Evolutionary conservation across 2,329 filamentous ascomycete species (phyloP), one percentile per base, ranked within the genome.

Genomic region (Fusarium marasasianum): DNA sequence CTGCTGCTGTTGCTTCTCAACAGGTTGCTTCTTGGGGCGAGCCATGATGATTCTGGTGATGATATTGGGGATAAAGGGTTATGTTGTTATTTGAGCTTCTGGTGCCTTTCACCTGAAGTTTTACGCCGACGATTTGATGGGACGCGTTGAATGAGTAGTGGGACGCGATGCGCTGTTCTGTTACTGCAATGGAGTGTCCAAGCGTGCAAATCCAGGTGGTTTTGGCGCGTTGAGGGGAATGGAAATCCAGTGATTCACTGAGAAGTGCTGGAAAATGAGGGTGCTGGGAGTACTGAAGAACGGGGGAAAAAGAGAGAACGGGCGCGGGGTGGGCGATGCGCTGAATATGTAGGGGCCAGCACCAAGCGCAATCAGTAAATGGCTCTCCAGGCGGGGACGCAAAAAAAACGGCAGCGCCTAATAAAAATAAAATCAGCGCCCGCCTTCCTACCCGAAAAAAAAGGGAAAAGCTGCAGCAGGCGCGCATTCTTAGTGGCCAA

Each of bases 1-100:
- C 71, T 55, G 51, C 20, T 55, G 51, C 51, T 83, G 81, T 71
- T 77, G 71, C 71, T 73, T 73, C 71, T 73, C 71, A 33, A 54
- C 80, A 61, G 81, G 81, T 79, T 83, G 82, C 83, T 86, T 87
- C 67, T 83, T 80, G 41, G 83, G 84, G 74, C 85, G 85, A 79
- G 85, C 83, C 85, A 87, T 87, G 75, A 35, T 69, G 63, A 22
- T 54, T 56, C 57, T 66, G 31, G 38, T 61, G 35, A 45, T 38
- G 64, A 37, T 69, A 54, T 43, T 48, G 41, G 40, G 33, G 44
- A 26, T 33, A 53, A 57, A 24, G 54, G 35, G 51, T 37, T 47
- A 45, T 38, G 33, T 47, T 61, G 45, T 37, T 47, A 40, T 35
- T 63, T 68, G 47, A 40, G 22, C 45, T 33, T 53, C 38, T 58